Evolutionary conservation across 2,329 filamentous ascomycete species (phyloP).

Genomic region (Lomentospora prolificans): DNA sequence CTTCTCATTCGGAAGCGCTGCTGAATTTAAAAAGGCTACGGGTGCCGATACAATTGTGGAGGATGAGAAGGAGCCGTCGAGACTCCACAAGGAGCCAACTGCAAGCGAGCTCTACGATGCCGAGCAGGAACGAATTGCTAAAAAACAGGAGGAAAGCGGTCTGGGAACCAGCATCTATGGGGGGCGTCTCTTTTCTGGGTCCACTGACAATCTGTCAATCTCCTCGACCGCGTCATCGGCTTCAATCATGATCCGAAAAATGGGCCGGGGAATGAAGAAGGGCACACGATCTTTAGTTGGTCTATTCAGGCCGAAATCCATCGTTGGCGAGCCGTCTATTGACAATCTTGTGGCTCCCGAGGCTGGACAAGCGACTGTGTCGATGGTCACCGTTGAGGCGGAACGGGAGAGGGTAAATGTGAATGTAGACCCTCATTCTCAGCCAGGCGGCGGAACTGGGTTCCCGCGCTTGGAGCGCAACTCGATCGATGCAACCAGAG

Average conservation of each 20-base stretch:
- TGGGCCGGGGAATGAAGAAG: conserved; percentile 98
- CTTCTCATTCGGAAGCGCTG: conserved; percentile 93
- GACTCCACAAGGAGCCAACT: conserved; percentile 56
- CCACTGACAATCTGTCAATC: conserved; percentile 89
- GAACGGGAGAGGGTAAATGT: conserved; percentile 78
- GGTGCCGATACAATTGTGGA: conserved; percentile 43
- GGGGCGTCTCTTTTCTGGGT: conserved; percentile 76
- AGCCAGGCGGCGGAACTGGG: conserved; percentile 56
- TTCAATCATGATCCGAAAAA: conserved; percentile 93
- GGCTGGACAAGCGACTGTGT: conserved; percentile 72
- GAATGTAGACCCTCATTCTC: conserved; percentile 57
- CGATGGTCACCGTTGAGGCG: conserved; percentile 92
- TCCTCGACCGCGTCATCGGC: conserved; percentile 84
- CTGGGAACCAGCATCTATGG: conserved; percentile 92
- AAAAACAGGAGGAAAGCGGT: conserved; percentile 84
- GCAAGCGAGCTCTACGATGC: conserved; percentile 62
- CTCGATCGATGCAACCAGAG: conserved; percentile 57
- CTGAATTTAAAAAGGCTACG: conserved; percentile 72
- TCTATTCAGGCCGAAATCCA: conserved; percentile 87
- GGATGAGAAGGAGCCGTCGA: conserved; percentile 31
- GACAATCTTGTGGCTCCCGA: conserved; percentile 53
- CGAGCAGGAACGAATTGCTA: conserved; percentile 84
- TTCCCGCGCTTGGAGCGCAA: conserved; percentile 80
- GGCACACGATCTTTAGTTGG: conserved; percentile 83
- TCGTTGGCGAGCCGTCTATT: conserved; percentile 65